Evolutionary conservation across 805 yeast species (phyloP).

Genomic region (Cyberlindnera nakhonratchasimensis): DNA sequence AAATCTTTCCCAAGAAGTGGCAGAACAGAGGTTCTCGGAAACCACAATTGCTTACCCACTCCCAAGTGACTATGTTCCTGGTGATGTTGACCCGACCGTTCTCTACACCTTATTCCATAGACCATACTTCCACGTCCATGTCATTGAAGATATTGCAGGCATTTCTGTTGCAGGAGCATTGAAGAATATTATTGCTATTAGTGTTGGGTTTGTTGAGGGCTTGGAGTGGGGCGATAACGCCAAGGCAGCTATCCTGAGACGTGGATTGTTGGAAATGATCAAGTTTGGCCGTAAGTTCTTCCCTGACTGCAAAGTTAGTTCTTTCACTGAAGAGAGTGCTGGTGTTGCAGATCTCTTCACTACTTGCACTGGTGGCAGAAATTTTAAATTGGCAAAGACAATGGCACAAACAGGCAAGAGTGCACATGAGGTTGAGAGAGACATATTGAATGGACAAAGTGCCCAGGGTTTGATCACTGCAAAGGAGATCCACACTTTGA

Average conservation of each 20-base stretch:
- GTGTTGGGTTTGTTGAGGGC: constrained; percentile 96
- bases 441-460: constrained; percentile 84
- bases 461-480: constrained; percentile 92
- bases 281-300: constrained; percentile 76
- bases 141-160: constrained; percentile 89
- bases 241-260: constrained; percentile 92
- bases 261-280: constrained; percentile 86
- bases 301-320: constrained; percentile 65
- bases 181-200: constrained; percentile 89
- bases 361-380: constrained; percentile 95
- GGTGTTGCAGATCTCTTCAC: constrained; percentile 98
- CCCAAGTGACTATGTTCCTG: constrained; percentile 63
- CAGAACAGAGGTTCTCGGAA: constrained; percentile 90
- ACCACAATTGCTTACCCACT: constrained; percentile 89
- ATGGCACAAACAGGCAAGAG: constrained; percentile 74
- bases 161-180: constrained; percentile 93
- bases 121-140: constrained; percentile 93
- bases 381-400: constrained; percentile 79
- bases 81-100: constrained; percentile 70
- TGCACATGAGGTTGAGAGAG: constrained; percentile 77
- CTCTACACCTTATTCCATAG: constrained; percentile 86
- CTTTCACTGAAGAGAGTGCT: constrained; percentile 90
- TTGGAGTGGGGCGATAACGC: constrained; percentile 99
- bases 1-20: constrained; percentile 93
- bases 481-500: constrained; percentile 78